Evolutionary conservation across 441 rosid genomes (phyloP).

Genomic region (Hura crepitans): DNA sequence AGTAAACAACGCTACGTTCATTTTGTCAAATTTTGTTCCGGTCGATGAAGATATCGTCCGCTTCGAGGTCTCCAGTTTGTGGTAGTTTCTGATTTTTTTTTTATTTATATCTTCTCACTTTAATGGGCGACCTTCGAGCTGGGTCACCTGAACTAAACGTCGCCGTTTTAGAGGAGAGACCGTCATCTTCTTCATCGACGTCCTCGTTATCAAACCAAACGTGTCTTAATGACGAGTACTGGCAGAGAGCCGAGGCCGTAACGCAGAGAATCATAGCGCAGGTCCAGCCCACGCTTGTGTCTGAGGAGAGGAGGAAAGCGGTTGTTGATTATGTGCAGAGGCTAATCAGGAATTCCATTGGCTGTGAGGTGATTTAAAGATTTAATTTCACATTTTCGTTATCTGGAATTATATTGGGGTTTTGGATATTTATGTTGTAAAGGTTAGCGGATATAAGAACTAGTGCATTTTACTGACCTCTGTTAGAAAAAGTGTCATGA

Average conservation of each 20-base stretch:
- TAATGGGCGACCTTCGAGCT: conserved; percentile 71
- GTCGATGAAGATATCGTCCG: not conserved
- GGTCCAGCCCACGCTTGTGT: conserved; percentile 66
- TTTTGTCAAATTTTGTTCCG: not conserved
- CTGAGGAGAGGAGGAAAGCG: conserved; percentile 68
- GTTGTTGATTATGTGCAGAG: conserved; percentile 69
- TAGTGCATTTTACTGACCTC: not conserved
- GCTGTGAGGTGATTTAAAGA: conserved; percentile 51
- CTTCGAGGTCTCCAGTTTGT: not conserved
- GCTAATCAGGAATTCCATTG: conserved; percentile 43
- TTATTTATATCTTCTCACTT: conserved; percentile 15
- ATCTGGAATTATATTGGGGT: not conserved
- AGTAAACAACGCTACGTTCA: not conserved
- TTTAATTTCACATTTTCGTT: not conserved
- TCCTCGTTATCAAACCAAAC: conserved; percentile 28
- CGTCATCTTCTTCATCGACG: conserved; percentile 33
- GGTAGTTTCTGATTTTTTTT: conserved; percentile 8
- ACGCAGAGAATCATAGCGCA: conserved; percentile 55
- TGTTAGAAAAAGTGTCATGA: not conserved
- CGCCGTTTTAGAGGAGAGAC: conserved; percentile 37
- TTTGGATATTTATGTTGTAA: not conserved
- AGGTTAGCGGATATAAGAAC: not conserved
- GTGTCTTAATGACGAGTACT: conserved; percentile 39
- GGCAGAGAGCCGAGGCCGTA: conserved; percentile 61
- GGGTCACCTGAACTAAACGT: conserved; percentile 51